Evolutionary conservation across 768 basidiomycete species (phyloP).

Genomic region (Amanita rimosa): DNA sequence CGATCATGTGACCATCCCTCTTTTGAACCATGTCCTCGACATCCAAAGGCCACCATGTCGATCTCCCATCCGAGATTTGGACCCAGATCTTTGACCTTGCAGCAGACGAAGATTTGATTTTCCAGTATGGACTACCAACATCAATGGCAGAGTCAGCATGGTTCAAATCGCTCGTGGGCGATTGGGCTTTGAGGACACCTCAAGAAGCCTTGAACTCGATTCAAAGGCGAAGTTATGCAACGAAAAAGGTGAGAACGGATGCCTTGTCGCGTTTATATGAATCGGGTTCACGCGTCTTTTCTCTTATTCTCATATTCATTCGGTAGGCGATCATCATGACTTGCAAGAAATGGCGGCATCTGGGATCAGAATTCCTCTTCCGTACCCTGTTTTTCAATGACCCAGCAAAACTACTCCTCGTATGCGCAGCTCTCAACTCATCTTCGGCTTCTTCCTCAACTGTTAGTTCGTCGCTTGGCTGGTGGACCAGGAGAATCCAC

Average conservation of each 20-base stretch:
- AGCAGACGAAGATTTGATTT: constrained; percentile 59
- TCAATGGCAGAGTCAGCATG: constrained; percentile 55
- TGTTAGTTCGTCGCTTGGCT: constrained; percentile 40
- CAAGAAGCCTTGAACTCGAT: constrained; percentile 45
- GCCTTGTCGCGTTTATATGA: not conserved
- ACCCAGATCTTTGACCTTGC: constrained; percentile 61
- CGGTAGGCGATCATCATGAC: constrained; percentile 45
- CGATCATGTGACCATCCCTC: not conserved
- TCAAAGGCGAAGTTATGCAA: constrained; percentile 50
- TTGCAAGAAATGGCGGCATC: constrained; percentile 48
- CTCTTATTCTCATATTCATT: too few species aligned
- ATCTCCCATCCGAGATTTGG: constrained; percentile 63
- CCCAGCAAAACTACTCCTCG: constrained; percentile 38
- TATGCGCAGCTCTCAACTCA: constrained; percentile 41
- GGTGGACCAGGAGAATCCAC: constrained; percentile 70
- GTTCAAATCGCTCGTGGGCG: constrained; percentile 36
- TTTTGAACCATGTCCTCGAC: not conserved
- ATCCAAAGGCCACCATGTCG: constrained; percentile 5
- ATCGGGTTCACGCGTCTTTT: too few species aligned
- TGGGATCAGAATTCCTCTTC: constrained; percentile 59
- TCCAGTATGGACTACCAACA: constrained; percentile 49
- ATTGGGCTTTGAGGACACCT: constrained; percentile 52
- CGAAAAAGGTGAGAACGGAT: constrained; percentile 44
- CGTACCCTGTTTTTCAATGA: constrained; percentile 59
- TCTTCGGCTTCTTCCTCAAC: constrained; percentile 22